Base-by-base conservation (phyloP, 2,329 filamentous ascomycete species). In the Diaporthe amygdali region DNA sequence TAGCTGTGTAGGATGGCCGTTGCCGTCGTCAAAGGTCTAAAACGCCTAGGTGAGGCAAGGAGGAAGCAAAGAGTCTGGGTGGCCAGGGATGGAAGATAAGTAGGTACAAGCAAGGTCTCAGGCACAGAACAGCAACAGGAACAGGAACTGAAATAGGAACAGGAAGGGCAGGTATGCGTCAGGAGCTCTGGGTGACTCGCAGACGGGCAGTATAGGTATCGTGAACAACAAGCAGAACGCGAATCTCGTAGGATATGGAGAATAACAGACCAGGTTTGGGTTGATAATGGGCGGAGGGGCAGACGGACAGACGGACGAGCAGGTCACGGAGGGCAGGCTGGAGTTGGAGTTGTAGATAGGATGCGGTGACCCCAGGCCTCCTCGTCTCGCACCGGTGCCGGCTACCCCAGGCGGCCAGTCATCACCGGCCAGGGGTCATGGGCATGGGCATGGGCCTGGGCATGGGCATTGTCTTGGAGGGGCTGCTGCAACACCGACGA, bases 221-320 rank as follows among this genome's bases (percentile, higher is more conserved):
- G 66, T 66, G 41, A 56, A 64, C 51, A 66, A 59, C 34, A 20
- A 66, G 41, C 15, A 37, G 27, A 39, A 61, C 49, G 70, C 59
- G 44, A 52, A 52, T 72, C 59, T 64, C 39, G 54, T 55, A 66
- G 49, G 49, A 34, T 69, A 22, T 66, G 49, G 59, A 51, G 66
- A 72, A 66, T 32, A 69, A 55, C 56, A 69, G 56, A 39, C 70
- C 41, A 55, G 66, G 70, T 72, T 46, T 39, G 59, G 52, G 30
- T 59, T 49, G 34, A 64, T 39, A 61, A 39, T 30, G 49, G 39
- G 27, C 32, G 39, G 49, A 27, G 34, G 9, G 30, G 25, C 27
- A 66, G 63, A 32, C 55, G 37, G 54, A 27, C 46, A 47, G 10
- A 27, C 12, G 44, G 56, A 25, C 39, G 39, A 47, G 56, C 46